These are phyloP conservation scores for Coniferiporia sulphurascens DNA, from an alignment of 1,284 basidiomycete genomes.

Conservation along the genomic window DNA sequence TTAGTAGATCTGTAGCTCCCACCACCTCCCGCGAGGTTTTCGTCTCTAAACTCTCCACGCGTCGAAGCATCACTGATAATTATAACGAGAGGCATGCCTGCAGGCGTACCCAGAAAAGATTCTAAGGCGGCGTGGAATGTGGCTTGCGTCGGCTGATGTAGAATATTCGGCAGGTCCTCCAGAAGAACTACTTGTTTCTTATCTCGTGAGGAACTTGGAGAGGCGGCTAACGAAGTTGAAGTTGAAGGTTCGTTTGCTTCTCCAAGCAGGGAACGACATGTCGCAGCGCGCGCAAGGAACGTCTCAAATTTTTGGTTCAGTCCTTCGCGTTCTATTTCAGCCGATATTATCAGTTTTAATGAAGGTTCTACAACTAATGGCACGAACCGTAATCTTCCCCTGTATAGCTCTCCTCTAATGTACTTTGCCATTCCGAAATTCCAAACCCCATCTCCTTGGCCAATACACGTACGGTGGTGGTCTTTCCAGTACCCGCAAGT, in stretches of 20 bases:
- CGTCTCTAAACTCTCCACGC: conserved; percentile 61
- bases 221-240: conserved; percentile 17
- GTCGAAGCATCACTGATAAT: conserved; percentile 81
- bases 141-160: conserved; percentile 67
- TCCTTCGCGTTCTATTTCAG: conserved; percentile 47
- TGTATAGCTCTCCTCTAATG: conserved; percentile 39
- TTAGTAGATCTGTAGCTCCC: conserved; percentile 37
- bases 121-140: conserved; percentile 74
- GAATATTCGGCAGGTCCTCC: conserved; percentile 90
- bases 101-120: conserved; percentile 41
- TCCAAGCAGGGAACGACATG: conserved; percentile 55
- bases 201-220: conserved; percentile 7
- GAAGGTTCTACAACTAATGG: conserved; percentile 12
- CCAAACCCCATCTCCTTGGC: conserved; percentile 74
- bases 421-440: conserved; percentile 83
- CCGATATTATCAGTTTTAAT: neutral
- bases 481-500: conserved; percentile 89
- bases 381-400: conserved; percentile 28
- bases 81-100: conserved; percentile 69
- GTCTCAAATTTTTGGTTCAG: conserved; percentile 69
- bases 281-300: conserved; percentile 73
- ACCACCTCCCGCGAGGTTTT: conserved; percentile 41
- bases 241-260: conserved; percentile 15
- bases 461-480: conserved; percentile 76
- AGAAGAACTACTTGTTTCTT: conserved; percentile 70